A percentile compares a stretch with the other conserved stretches of the same genome.
Evolutionary conservation across 495 filamentous ascomycete species (phyloP).

Genomic region (Polyplosphaeria fusca): DNA sequence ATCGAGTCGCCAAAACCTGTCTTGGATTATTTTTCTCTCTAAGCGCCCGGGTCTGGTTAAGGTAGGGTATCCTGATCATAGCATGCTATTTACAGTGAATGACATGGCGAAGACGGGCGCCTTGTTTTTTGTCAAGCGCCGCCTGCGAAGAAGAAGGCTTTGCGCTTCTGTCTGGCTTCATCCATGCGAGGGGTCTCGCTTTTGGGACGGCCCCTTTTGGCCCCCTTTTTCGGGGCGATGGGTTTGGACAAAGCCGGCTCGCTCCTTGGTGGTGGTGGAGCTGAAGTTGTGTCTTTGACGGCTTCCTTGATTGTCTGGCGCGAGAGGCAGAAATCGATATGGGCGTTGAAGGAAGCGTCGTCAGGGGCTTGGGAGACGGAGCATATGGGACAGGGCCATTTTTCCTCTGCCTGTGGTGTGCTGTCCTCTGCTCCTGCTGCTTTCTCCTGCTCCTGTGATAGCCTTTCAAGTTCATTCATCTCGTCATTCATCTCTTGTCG

Average conservation of each 20-base stretch:
- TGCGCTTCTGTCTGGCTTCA: slow-evolving; percentile 16
- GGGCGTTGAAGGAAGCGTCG: slow-evolving; percentile 80
- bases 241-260: not conserved
- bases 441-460: slow-evolving; percentile 56
- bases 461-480: slow-evolving; percentile 58
- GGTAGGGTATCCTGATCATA: too few species aligned
- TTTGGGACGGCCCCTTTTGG: slow-evolving; percentile 13
- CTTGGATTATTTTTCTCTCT: too few species aligned
- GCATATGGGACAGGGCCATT: slow-evolving; percentile 91
- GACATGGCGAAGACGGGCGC: too few species aligned
- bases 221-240: not conserved
- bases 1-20: too few species aligned
- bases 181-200: slow-evolving; percentile 2
- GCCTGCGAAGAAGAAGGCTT: slow-evolving; percentile 19
- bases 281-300: slow-evolving; percentile 22
- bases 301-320: slow-evolving; percentile 77
- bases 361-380: slow-evolving; percentile 66
- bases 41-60: too few species aligned
- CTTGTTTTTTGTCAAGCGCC: too few species aligned
- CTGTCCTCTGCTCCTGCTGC: not conserved
- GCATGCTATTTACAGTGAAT: too few species aligned
- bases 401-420: slow-evolving; percentile 12
- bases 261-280: not conserved
- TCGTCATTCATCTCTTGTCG: slow-evolving; percentile 64
- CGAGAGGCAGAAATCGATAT: slow-evolving; percentile 92